These are phyloP conservation scores for Diaporthe humulicola DNA, from an alignment of 2,329 filamentous ascomycete species.

Conservation along the genomic window DNA sequence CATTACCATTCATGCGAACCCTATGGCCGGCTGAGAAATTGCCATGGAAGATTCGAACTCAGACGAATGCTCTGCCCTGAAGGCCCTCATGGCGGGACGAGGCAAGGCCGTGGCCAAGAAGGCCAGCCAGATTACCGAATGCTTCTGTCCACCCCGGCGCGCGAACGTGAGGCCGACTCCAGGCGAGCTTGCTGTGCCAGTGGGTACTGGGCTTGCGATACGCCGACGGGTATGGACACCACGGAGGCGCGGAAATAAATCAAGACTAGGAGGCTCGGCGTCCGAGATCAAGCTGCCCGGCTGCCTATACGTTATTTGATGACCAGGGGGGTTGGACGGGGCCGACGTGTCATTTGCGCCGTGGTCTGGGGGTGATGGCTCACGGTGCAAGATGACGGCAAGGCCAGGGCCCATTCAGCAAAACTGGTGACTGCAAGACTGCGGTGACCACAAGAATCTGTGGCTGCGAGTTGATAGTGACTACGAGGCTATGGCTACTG, in stretches of 20 bases:
- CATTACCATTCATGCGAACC: slow-evolving; percentile 84
- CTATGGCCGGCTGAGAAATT: slow-evolving; percentile 71
- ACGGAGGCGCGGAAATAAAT: not conserved
- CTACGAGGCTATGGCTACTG: too few species aligned
- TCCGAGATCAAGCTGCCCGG: not conserved
- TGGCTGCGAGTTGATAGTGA: not conserved
- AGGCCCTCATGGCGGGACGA: not conserved
- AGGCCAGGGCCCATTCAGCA: not conserved
- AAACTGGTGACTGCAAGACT: not conserved
- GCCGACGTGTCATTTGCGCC: not conserved
- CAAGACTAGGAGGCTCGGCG: not conserved
- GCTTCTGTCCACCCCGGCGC: not conserved
- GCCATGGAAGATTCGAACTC: not conserved
- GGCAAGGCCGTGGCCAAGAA: not conserved
- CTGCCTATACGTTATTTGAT: too few species aligned
- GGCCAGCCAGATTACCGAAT: not conserved
- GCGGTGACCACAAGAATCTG: too few species aligned
- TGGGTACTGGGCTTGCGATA: not conserved
- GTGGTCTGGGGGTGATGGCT: not conserved
- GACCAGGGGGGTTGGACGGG: not conserved
- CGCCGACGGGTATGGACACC: not conserved
- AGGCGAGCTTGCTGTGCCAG: too few species aligned
- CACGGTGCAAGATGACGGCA: not conserved
- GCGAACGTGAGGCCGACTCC: not conserved
- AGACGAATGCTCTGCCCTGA: not conserved